phyloP scores from a whole-genome alignment of 179 eudicot species.

The Beta macrorhiza region DNA sequence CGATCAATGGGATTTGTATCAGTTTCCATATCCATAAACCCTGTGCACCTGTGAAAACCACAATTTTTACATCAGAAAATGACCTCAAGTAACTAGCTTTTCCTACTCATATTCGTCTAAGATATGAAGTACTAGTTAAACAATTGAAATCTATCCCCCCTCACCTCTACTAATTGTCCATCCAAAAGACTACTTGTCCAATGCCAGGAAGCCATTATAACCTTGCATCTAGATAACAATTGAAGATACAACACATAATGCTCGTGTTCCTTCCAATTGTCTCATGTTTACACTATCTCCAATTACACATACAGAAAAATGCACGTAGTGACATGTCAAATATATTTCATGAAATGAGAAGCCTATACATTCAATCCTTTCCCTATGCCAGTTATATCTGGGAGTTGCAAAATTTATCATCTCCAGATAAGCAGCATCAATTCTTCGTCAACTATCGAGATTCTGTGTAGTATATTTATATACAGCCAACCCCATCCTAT shows the following conservation, averaged over 20 bases:
- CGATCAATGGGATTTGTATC: slow-evolving; percentile 96
- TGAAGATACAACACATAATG: not conserved
- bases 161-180: no score
- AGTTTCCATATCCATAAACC: slow-evolving; percentile 80
- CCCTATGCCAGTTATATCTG: no score
- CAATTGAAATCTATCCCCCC: no score
- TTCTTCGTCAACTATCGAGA: not conserved
- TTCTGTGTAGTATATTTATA: no score
- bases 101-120: not conserved
- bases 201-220: no score
- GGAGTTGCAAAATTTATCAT: not conserved
- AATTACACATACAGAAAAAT: not conserved
- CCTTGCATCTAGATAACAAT: no score
- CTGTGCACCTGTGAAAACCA: slow-evolving; percentile 42
- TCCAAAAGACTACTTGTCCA: no score
- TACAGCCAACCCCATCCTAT: no score
- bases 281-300: not conserved
- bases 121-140: no score
- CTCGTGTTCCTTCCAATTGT: not conserved
- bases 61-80: slow-evolving; percentile 7
- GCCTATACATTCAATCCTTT: not conserved
- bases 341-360: not conserved
- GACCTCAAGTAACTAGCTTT: not conserved
- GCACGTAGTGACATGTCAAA: no score
- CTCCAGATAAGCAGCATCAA: not conserved